Evolutionary conservation across 2,329 filamentous ascomycete species (phyloP).

Genomic region (Plectosphaerella plurivora): DNA sequence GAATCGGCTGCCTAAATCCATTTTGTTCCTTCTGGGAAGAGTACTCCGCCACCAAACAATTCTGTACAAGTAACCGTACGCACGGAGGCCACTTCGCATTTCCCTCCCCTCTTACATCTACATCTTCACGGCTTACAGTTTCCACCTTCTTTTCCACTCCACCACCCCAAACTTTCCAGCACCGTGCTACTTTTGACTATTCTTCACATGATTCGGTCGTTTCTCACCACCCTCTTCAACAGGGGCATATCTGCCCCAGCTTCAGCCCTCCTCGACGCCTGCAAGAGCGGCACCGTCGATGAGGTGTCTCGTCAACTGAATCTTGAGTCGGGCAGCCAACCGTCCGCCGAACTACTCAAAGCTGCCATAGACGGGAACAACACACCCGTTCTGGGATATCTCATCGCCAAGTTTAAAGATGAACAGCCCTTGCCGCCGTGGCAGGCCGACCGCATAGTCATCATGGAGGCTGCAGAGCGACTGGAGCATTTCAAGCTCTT

Average conservation of each 20-base stretch:
- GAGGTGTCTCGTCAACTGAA: background rate
- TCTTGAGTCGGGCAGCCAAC: background rate
- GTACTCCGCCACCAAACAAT: too few species aligned
- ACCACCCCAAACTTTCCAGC: background rate
- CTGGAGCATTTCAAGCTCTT: background rate
- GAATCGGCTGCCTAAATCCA: too few species aligned
- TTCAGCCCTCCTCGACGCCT: background rate
- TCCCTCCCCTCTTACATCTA: background rate
- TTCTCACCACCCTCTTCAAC: background rate
- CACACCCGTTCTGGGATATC: background rate
- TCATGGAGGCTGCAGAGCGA: background rate
- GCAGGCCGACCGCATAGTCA: background rate
- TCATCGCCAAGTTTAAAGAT: background rate
- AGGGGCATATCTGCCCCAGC: background rate
- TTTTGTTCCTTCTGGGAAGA: too few species aligned
- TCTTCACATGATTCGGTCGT: background rate
- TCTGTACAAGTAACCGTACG: too few species aligned
- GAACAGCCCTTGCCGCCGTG: background rate
- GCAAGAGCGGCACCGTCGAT: background rate
- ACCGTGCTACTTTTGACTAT: background rate
- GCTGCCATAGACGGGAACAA: background rate
- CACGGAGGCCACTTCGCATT: background rate
- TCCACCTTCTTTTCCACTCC: background rate
- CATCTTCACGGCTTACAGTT: slow-evolving; percentile 2
- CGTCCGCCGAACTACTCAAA: background rate